Evolutionary conservation across 345 rosid species (phyloP).

Genomic region (Linum usitatissimum): DNA sequence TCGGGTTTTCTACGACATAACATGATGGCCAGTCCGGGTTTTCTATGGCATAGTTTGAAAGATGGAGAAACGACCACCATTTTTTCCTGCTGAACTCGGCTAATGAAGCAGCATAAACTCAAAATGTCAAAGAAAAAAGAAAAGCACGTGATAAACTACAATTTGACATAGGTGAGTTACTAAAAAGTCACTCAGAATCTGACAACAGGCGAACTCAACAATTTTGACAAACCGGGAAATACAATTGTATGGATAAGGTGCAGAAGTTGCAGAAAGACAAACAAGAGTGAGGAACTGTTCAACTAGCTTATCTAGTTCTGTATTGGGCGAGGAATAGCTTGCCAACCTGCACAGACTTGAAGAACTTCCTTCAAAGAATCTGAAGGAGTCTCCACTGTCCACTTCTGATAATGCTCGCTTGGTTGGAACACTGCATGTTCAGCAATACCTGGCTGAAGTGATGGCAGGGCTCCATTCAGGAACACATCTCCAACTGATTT

Average conservation of each 20-base stretch:
- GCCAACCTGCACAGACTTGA: conserved; percentile 56
- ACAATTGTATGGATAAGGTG: too few species aligned
- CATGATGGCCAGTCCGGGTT: background rate
- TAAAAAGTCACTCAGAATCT: too few species aligned
- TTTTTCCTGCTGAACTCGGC: background rate
- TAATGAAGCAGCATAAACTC: background rate
- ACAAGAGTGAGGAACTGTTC: conserved; percentile 5
- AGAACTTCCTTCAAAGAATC: conserved; percentile 45
- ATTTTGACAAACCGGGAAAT: too few species aligned
- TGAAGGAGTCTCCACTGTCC: conserved; percentile 47
- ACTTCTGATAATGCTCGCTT: conserved; percentile 39
- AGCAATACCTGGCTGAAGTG: conserved; percentile 24
- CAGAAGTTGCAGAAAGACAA: too few species aligned
- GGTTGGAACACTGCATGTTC: conserved; percentile 47
- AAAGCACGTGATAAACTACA: too few species aligned
- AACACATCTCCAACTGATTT: conserved; percentile 51
- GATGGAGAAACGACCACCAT: background rate
- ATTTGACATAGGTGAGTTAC: too few species aligned
- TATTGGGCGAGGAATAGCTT: conserved; percentile 36
- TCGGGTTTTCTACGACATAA: background rate
- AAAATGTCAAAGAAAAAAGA: background rate
- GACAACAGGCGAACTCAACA: too few species aligned
- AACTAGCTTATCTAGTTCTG: background rate
- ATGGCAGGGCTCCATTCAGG: conserved; percentile 45
- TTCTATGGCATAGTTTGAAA: background rate